Evolutionary conservation across 257 asterid species (phyloP), one percentile per base, ranked within the genome.

Genomic region (Ehretia macrophylla): DNA sequence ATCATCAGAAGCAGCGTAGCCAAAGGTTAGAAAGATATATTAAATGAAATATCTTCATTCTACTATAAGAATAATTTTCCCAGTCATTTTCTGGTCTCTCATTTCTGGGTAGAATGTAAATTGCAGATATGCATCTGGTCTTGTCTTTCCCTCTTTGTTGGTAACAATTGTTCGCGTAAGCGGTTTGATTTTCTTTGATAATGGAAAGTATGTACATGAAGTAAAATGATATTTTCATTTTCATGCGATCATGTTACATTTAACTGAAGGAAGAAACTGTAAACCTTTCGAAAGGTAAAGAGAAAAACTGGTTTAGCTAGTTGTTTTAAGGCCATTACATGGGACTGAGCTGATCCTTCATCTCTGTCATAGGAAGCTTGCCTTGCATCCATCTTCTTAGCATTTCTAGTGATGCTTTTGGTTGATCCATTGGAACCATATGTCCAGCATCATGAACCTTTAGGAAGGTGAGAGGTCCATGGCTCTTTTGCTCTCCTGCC

Each of bases 341-440:
- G 3, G 57, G 57, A 52, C 56, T 51, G 17, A 52, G 14, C 38
- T 52, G 27, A 20, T 52, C 57, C 17, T n/a, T 52, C 37, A 17
- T 57, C 60, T 50, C 65, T 46, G 49, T 63, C 39, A 46, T 22
- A 22, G 68, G 63, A 13, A 69, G 20, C 38, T 67, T 75, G 11
- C 77, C 85, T 58, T 76, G 78, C 73, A 81, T 78, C 95, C 95
- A 84, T 69, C 82, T 70, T 17, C 57, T 72, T 3, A 87, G 68
- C 95, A 80, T 87, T 58, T 82, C 81, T 23, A 82, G 67, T 12
- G 90, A 65, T 47, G 86, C 86, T 66, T 76, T 71, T n/a, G 94
- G 95, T 58, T 84, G 90, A 76, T 84, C 94, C 90, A 82, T 80
- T 1, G 95, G 95, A 62, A 87, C 86, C 85, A 82, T 62, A 35